Evolutionary conservation across 2,329 filamentous ascomycete genomes (phyloP), one percentile per base, ranked within the genome.

Genomic region (Aspergillus sp.): DNA sequence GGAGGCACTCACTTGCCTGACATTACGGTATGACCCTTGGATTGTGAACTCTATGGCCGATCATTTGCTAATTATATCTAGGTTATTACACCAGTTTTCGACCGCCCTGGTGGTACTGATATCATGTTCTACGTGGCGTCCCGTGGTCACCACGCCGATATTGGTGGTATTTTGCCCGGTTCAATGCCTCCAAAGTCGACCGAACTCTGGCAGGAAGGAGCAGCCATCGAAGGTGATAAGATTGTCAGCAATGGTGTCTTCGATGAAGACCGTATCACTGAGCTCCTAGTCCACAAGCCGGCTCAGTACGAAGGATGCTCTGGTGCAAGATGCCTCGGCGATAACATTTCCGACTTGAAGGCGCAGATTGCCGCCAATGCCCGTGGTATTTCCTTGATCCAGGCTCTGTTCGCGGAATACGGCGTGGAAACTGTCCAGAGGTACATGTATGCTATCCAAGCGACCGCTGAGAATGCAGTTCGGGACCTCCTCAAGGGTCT

Each of bases 341-440:
- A 95, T 64, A 94, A 94, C 60, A 74, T 94, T 51, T 90, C 88
- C 41, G 89, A 94, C 60, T 74, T 95, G 33, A 90, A 90, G 64
- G 89, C 89, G 0, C 88, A 94, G 61, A 84, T 93, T 9, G 88
- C 89, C 0, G 88, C 88, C 9, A 94, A 95, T 58, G 85, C 89
- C 55, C 90, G 90, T 54, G 89, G 89, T 7, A 91, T 91, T 58
- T 83, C 81, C 31, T 72, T 91, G 19, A 93, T 94, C 52, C 78
- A 78, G 39, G 75, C 78, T 0, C 71, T 93, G 2, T 90, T 94
- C 52, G 76, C 79, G 12, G 88, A 93, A 56, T 93, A 90, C 54
- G 83, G 83, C 11, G 82, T 88, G 53, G 74, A 82, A 2, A 85
- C 86, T 0, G 88, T 94, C 0, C 83, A 89, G 53, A 85, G 87